These are phyloP conservation scores for Wallacemonas sp. DNA, from an alignment of 208 protist species.

Conservation along the genomic window DNA sequence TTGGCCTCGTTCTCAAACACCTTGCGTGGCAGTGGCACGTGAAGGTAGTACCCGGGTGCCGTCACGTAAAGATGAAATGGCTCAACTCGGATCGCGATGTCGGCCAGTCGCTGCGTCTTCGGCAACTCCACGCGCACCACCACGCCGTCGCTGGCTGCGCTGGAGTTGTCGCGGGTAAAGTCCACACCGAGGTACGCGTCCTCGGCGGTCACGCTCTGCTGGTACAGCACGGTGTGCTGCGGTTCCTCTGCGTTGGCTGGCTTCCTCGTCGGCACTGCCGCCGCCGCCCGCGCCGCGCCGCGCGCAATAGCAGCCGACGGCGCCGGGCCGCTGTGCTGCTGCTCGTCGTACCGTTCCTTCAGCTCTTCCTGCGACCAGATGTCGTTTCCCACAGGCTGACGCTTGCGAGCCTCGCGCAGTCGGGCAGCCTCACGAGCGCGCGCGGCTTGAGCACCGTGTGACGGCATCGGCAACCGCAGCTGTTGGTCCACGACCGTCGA, in stretches of 20 bases:
- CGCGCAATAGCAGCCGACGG: background rate
- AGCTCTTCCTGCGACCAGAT: constrained; percentile 88
- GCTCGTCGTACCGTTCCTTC: constrained; percentile 7
- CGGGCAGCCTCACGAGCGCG: constrained; percentile 18
- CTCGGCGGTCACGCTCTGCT: constrained; percentile 76
- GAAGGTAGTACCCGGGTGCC: constrained; percentile 65
- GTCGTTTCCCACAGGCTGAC: constrained; percentile 36
- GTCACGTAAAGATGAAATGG: constrained; percentile 53
- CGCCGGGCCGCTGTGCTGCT: background rate
- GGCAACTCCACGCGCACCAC: constrained; percentile 79
- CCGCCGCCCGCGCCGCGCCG: constrained; percentile 10
- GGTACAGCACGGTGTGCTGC: constrained; percentile 68
- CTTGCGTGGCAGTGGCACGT: constrained; percentile 52
- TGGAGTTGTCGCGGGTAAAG: constrained; percentile 49
- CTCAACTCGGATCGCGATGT: constrained; percentile 67
- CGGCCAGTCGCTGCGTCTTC: constrained; percentile 23
- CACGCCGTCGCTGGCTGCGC: constrained; percentile 60
- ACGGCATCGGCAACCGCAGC: constrained; percentile 65
- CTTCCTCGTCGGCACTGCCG: constrained; percentile 9
- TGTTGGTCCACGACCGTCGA: constrained; percentile 76
- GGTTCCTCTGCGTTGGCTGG: constrained; percentile 40
- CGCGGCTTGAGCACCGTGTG: constrained; percentile 50
- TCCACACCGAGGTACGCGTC: constrained; percentile 87
- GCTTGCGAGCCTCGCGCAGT: constrained; percentile 4
- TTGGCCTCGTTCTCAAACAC: constrained; percentile 51